Conservation (phyloP, 805 yeast species). For the Isabelozyma rhagii region DNA sequence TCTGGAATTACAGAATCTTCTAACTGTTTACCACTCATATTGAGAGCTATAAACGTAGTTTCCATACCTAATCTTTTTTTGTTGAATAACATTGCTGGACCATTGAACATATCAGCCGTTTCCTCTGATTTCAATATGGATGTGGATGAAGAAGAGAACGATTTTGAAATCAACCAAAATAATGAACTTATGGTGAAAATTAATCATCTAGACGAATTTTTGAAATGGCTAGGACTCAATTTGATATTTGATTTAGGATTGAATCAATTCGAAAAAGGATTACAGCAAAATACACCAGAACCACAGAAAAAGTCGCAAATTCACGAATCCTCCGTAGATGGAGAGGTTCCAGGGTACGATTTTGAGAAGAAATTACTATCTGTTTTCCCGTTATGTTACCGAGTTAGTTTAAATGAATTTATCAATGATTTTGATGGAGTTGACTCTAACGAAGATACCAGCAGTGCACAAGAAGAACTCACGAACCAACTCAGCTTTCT, state of each 20-base stretch:
- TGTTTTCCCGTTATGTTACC: slow-evolving; percentile 31
- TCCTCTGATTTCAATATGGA: slow-evolving; percentile 30
- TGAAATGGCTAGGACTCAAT: slow-evolving; percentile 40
- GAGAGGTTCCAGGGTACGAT: slow-evolving; percentile 7
- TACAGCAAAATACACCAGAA: slow-evolving; percentile 7
- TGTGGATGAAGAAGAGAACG: slow-evolving; percentile 32
- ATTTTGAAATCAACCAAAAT: slow-evolving; percentile 23
- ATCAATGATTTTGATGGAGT: slow-evolving; percentile 17
- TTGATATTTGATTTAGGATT: slow-evolving; percentile 36
- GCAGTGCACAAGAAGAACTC: slow-evolving; percentile 11
- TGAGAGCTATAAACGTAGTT: slow-evolving; percentile 59
- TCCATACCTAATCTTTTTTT: slow-evolving; percentile 58
- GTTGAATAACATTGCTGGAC: slow-evolving; percentile 24
- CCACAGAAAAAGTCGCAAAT: background rate
- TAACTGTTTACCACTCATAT: slow-evolving; percentile 65
- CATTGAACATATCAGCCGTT: slow-evolving; percentile 8
- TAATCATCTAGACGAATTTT: slow-evolving; percentile 27
- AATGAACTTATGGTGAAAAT: slow-evolving; percentile 28
- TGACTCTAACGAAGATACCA: slow-evolving; percentile 5
- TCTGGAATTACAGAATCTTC: slow-evolving; percentile 34
- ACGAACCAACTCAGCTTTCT: slow-evolving; percentile 33
- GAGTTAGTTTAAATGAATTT: slow-evolving; percentile 32
- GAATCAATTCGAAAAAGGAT: slow-evolving; percentile 9
- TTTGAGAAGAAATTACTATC: slow-evolving; percentile 18
- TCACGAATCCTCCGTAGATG: slow-evolving; percentile 3